Percentiles rank a stretch among this genome's conserved stretches.
phyloP scores from a whole-genome alignment of 305 asterid species.

The Andrographis paniculata region DNA sequence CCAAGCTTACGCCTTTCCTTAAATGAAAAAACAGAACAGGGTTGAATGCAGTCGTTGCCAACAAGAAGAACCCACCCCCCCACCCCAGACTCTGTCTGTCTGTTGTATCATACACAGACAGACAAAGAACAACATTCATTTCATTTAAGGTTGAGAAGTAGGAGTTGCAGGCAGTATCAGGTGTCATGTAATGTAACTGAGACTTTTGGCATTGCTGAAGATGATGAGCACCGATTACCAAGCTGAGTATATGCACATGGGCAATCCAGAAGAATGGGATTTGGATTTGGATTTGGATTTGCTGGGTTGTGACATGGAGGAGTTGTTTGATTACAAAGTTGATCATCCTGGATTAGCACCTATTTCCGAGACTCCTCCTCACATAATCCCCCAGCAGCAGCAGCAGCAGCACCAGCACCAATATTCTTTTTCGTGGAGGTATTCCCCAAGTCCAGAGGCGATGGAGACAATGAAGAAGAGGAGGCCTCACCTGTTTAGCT shows the following conservation, averaged over 20 bases:
- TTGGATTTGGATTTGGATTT: conserved; percentile 12
- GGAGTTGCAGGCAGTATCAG: too few species aligned
- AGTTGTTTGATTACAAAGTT: conserved; percentile 1
- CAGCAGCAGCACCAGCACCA: too few species aligned
- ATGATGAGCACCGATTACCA: conserved; percentile 15
- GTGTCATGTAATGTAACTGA: too few species aligned
- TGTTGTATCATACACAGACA: conserved; percentile 3
- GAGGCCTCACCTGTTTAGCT: conserved; percentile 2
- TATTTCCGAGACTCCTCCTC: too few species aligned
- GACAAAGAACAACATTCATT: neutral
- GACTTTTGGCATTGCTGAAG: neutral
- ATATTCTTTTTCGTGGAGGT: too few species aligned
- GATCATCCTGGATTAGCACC: too few species aligned
- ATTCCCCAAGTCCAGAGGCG: conserved; percentile 8
- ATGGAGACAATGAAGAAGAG: neutral
- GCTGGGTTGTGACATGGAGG: conserved; percentile 7
- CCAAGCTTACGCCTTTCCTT: too few species aligned
- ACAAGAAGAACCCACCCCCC: neutral
- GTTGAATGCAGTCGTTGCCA: neutral
- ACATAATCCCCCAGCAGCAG: too few species aligned
- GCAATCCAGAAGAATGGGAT: conserved; percentile 16
- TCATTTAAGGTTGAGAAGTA: too few species aligned
- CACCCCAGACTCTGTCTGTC: neutral
- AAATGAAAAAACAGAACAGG: too few species aligned
- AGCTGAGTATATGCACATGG: conserved; percentile 7